Evolutionary conservation across 371 early-diverging fungal species (phyloP).

Genomic region (Apophysomyces sp.): DNA sequence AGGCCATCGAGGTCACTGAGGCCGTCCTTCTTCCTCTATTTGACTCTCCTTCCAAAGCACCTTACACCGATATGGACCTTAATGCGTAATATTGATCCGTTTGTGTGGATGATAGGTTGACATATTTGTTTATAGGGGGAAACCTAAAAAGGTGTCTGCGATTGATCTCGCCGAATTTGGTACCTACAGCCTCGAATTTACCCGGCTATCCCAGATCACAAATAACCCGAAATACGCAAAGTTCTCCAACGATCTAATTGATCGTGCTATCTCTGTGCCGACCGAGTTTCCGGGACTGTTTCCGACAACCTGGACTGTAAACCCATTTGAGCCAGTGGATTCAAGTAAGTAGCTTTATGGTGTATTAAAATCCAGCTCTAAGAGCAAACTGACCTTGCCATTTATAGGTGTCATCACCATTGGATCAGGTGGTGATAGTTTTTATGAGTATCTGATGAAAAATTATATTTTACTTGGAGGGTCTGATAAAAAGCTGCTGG

Average conservation of each 20-base stretch:
- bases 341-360: slow-evolving; percentile 8
- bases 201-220: slow-evolving; percentile 70
- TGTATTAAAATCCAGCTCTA: not conserved
- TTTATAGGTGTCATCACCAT: slow-evolving; percentile 38
- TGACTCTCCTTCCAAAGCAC: slow-evolving; percentile 61
- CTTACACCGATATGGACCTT: slow-evolving; percentile 72
- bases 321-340: slow-evolving; percentile 24
- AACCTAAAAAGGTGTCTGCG: not conserved
- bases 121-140: not conserved
- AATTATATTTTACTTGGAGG: slow-evolving; percentile 57
- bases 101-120: not conserved
- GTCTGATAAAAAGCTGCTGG: slow-evolving; percentile 27
- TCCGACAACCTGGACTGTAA: slow-evolving; percentile 33
- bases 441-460: slow-evolving; percentile 82
- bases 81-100: slow-evolving; percentile 18
- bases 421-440: slow-evolving; percentile 77
- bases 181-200: slow-evolving; percentile 83
- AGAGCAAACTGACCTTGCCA: no score
- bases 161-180: slow-evolving; percentile 77
- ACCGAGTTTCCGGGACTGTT: slow-evolving; percentile 54
- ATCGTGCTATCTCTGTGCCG: slow-evolving; percentile 28
- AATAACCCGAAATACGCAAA: slow-evolving; percentile 57
- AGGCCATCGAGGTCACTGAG: slow-evolving; percentile 78
- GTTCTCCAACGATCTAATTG: slow-evolving; percentile 50
- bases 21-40: slow-evolving; percentile 71